These are phyloP conservation scores for Colletotrichum filicis DNA, from an alignment of 2,329 filamentous ascomycete species.

Conservation along the genomic window DNA sequence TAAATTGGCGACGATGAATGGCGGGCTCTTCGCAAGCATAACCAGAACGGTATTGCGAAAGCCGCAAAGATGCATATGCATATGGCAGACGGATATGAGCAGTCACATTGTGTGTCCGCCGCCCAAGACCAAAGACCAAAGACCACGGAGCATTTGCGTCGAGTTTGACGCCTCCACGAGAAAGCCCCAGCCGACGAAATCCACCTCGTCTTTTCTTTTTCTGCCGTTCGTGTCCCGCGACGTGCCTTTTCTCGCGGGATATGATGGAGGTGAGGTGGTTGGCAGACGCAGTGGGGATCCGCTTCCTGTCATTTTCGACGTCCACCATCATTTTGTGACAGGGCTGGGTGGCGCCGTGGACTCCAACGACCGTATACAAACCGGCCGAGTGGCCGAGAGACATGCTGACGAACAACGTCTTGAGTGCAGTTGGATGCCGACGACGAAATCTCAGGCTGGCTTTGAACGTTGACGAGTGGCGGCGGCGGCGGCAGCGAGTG, in stretches of 20 bases:
- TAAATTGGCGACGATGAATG: background rate
- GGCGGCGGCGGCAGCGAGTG: background rate
- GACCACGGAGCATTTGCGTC: background rate
- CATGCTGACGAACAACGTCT: background rate
- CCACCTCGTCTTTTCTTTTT: constrained; percentile 8
- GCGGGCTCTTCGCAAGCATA: constrained; percentile 10
- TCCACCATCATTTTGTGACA: constrained; percentile 8
- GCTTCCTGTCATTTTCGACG: constrained; percentile 18
- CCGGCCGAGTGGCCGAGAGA: background rate
- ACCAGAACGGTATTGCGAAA: constrained; percentile 5
- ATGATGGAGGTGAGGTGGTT: constrained; percentile 16
- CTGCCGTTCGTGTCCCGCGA: background rate
- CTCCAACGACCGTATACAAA: background rate
- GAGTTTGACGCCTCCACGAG: background rate
- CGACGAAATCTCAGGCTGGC: background rate
- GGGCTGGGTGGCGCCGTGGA: background rate
- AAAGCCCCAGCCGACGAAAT: background rate
- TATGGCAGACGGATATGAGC: background rate
- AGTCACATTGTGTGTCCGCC: constrained; percentile 6
- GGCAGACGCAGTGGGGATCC: constrained; percentile 1
- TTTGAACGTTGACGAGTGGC: background rate
- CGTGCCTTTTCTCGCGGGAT: background rate
- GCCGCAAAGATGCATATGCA: constrained; percentile 13
- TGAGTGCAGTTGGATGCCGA: background rate
- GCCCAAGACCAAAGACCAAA: background rate